phyloP scores from a whole-genome alignment of 2,329 filamentous ascomycete species.

The Xylariaceae sp. region DNA sequence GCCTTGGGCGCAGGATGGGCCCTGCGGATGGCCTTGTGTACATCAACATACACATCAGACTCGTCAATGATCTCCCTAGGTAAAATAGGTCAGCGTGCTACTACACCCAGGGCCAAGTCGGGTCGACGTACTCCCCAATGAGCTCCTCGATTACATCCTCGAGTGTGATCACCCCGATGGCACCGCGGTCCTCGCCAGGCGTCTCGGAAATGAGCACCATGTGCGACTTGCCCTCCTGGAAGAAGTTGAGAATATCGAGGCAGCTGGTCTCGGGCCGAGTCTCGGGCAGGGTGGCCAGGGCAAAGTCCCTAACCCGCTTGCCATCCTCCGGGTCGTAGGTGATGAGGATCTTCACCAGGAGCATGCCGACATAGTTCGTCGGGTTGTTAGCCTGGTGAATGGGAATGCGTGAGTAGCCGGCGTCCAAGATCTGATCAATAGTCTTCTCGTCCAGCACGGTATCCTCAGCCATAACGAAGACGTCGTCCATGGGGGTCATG shows the following conservation, averaged over 20 bases:
- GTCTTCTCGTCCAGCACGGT: slow-evolving; percentile 87
- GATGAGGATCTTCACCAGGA: slow-evolving; percentile 96
- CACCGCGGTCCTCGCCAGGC: slow-evolving; percentile 85
- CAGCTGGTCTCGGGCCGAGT: slow-evolving; percentile 94
- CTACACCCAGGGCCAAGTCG: slow-evolving; percentile 5
- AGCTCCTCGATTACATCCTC: slow-evolving; percentile 98
- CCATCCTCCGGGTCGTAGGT: slow-evolving; percentile 95
- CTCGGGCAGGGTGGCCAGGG: slow-evolving; percentile 87
- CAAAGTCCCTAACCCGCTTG: slow-evolving; percentile 80
- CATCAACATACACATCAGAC: slow-evolving; percentile 95
- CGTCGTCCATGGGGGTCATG: slow-evolving; percentile 98
- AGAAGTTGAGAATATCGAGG: slow-evolving; percentile 97
- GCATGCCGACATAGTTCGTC: slow-evolving; percentile 91
- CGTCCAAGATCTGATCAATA: slow-evolving; percentile 88
- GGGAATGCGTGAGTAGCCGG: slow-evolving; percentile 92
- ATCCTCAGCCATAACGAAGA: slow-evolving; percentile 94
- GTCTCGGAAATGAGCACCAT: slow-evolving; percentile 92
- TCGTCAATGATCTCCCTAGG: slow-evolving; percentile 89
- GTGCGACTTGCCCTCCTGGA: slow-evolving; percentile 98
- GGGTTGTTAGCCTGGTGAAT: slow-evolving; percentile 81
- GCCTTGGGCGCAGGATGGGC: slow-evolving; percentile 77
- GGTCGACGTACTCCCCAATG: slow-evolving; percentile 76
- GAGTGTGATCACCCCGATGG: slow-evolving; percentile 86
- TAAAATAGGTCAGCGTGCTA: slow-evolving; percentile 2
- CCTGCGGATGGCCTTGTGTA: slow-evolving; percentile 94